Evolutionary conservation across 441 rosid genomes (phyloP), one percentile per base, ranked within the genome.

Genomic region (Erodium trifolium): DNA sequence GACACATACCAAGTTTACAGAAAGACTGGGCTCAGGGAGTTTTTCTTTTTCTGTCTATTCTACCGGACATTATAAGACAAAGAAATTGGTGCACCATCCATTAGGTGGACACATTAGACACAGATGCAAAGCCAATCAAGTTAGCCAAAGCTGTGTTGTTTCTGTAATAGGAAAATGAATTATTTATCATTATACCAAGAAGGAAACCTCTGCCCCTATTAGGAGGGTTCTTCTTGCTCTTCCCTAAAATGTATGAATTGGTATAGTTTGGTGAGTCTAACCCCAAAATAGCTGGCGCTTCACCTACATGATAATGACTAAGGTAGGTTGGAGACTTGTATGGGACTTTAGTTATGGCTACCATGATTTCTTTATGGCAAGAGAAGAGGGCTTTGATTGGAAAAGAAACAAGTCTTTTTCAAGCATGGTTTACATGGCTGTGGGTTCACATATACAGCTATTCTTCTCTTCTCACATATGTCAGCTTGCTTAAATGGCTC

Each of bases 391-490:
- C 57, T 51, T 51, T 51, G 57, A 14, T 45, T 45, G 57, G 5
- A 51, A 14, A 51, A 51, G 2, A 51, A 13, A 51, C 1, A 51
- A 51, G 62, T 72, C 76, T 1, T 69, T 68, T 70, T 79, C 78
- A 43, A 65, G 60, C 53, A 43, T 62, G 41, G 55, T 60, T 71
- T 29, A 4, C 41, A 34, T 69, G 75, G 78, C 8, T 67, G 70
- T 73, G 73, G 73, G 66, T 51, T 73, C 71, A 4, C 53, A 12
- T 37, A 5, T 67, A 78, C 84, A 81, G 77, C 74, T 72, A 69
- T 72, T 13, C 6, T 51, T 51, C 17, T 1, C 27, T 0, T 1
- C 27, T 0, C 57, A 51, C 0, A 51, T 49, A 13, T 51, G 57
- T 51, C 57, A 51, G 57, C 17, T 51, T 51, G 57, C 57, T 51